Conservation (phyloP, 2,329 filamentous ascomycete genomes). For the Paraphaeosphaeria minitans region DNA sequence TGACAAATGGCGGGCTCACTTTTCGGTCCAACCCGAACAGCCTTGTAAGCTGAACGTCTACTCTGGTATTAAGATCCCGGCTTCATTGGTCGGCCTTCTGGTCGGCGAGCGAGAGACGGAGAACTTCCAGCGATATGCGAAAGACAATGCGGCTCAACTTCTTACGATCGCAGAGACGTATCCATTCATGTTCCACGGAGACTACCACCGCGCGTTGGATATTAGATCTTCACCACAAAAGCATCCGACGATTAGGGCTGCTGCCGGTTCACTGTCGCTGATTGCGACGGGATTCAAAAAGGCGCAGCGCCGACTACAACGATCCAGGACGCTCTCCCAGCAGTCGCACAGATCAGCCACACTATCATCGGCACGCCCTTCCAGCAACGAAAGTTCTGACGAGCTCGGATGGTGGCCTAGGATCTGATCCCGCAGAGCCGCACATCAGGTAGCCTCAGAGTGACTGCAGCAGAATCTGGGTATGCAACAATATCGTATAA, state of each 20-base stretch:
- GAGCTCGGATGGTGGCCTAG: background rate
- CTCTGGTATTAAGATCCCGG: background rate
- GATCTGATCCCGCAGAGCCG: conserved; percentile 6
- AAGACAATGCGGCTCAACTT: background rate
- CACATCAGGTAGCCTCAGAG: conserved; percentile 5
- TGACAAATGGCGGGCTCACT: background rate
- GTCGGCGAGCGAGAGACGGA: conserved; percentile 8
- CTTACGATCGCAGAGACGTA: conserved; percentile 3
- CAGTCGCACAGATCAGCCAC: background rate
- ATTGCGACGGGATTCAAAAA: conserved; percentile 2
- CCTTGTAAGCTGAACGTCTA: background rate
- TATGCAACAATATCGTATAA: background rate
- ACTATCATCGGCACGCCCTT: background rate
- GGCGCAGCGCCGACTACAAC: background rate
- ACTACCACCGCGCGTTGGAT: background rate
- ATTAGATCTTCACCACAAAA: conserved; percentile 3
- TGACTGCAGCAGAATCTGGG: background rate
- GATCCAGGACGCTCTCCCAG: background rate
- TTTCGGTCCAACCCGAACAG: background rate
- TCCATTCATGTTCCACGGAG: background rate
- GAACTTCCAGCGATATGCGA: background rate
- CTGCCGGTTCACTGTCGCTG: background rate
- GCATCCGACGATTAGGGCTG: conserved; percentile 12
- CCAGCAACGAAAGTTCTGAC: conserved; percentile 1
- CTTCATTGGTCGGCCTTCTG: conserved; percentile 3